Evolutionary conservation across 768 basidiomycete species (phyloP), one percentile per base, ranked within the genome.

Genomic region (Leccinellum luteum): DNA sequence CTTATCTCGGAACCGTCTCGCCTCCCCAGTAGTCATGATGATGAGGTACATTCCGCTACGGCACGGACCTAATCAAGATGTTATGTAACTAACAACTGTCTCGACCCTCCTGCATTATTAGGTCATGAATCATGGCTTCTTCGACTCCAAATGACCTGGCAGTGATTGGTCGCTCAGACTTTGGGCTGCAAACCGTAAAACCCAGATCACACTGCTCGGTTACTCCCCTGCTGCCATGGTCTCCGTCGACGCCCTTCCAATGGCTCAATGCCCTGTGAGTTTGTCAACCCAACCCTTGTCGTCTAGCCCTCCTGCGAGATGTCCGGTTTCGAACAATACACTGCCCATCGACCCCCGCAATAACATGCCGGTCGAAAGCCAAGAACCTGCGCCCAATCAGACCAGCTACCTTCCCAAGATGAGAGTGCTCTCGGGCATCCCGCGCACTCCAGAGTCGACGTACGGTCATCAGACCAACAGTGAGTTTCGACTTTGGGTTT

Each of bases 341-440:
- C n/a, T n/a, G n/a, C n/a, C n/a, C n/a, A n/a, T n/a, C n/a, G n/a
- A n/a, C n/a, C n/a, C n/a, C n/a, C n/a, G n/a, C n/a, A n/a, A 60
- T 21, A 61, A 61, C 15, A 55, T 60, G 59, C 59, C 60, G 4
- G 45, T 61, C 19, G 60, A 60, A 31, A 55, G 58, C 13, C 59
- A 60, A 43, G 35, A 48, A 25, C 32, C 38, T 4, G 51, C 57
- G 8, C 57, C 48, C 25, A 15, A 45, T 13, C 59, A 55, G 44
- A 41, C 6, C 31, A 30, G 10, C n/a, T 10, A 28, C 19, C 44
- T 61, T 5, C 50, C 38, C 34, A 61, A 38, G 27, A 25, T 12
- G 17, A 54, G 53, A 44, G 47, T 28, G 9, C 54, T 49, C 3
- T 60, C 60, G 25, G 50, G 43, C 28, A 60, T 60, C 6, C 60